These are phyloP conservation scores for Alternaria novae-zelandiae DNA, from an alignment of 2,329 filamentous ascomycete species.

Conservation along the genomic window DNA sequence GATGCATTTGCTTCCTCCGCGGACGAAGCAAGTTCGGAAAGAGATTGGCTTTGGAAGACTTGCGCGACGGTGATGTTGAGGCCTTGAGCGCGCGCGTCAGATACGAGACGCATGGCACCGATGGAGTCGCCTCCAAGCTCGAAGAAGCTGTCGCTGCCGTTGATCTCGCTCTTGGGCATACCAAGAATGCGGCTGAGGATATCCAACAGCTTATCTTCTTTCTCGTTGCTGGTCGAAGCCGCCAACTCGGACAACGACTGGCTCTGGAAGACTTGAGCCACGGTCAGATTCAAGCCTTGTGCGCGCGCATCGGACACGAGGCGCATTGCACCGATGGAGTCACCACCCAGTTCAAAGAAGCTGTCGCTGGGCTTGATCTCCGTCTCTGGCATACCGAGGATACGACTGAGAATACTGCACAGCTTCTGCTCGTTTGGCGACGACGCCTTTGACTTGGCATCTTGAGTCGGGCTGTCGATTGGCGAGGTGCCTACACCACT, in stretches of 20 bases:
- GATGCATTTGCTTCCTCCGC: constrained; percentile 38
- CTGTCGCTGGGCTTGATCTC: constrained; percentile 50
- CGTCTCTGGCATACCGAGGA: constrained; percentile 34
- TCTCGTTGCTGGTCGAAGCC: constrained; percentile 49
- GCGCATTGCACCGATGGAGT: constrained; percentile 56
- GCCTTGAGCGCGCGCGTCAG: constrained; percentile 46
- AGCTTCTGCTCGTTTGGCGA: constrained; percentile 39
- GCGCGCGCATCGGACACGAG: constrained; percentile 50
- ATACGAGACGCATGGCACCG: constrained; percentile 54
- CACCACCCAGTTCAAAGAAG: constrained; percentile 56
- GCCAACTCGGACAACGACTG: constrained; percentile 61
- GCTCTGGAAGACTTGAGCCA: constrained; percentile 53
- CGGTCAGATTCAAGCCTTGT: constrained; percentile 47
- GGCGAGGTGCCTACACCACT: constrained; percentile 26
- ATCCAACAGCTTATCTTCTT: constrained; percentile 37
- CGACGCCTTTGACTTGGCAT: constrained; percentile 9
- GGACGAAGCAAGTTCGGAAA: constrained; percentile 41
- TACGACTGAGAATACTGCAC: constrained; percentile 28
- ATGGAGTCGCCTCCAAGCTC: constrained; percentile 57
- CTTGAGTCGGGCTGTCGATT: constrained; percentile 2
- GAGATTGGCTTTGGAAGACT: constrained; percentile 53
- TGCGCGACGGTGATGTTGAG: constrained; percentile 52
- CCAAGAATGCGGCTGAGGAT: constrained; percentile 39
- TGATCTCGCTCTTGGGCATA: constrained; percentile 45
- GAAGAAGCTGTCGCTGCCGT: constrained; percentile 52